Evolutionary conservation across 768 basidiomycete species (phyloP), one percentile per base, ranked within the genome.

Genomic region (Trametes coccinea): DNA sequence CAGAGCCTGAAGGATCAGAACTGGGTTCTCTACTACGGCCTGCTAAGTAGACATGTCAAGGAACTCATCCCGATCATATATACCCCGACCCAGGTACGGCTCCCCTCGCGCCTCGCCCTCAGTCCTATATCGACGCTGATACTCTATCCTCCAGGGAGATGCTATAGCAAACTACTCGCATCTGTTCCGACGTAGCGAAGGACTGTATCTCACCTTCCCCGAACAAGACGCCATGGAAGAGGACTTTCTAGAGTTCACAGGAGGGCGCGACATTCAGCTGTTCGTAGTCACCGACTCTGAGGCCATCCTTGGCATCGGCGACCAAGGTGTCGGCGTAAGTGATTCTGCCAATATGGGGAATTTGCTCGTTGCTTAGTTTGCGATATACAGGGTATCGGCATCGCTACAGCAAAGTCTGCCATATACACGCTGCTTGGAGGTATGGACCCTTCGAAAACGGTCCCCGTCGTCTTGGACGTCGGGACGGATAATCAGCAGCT

Each of bases 131-230:
- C 22, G 22, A 22, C 22, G 22, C 22, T 22, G 22, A 22, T 22
- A 22, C 68, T 2, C 37, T 16, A 10, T 11, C 11, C 7, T 29
- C 46, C 16, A 92, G 84, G 90, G 88, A 4, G 88, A 92, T 49
- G 92, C 92, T 0, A 93, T 94, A 58, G 77, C 87, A 9, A 83
- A 89, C 59, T 95, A 94, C 71, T 94, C 92, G 0, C 89, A 92
- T 71, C 77, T 94, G 4, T 95, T 91, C 75, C 78, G 93, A 39
- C 76, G 89, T 54, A 85, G 87, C 57, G 89, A 93, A 67, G 92
- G 93, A 0, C 68, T 94, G 30, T 95, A 83, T 72, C 75, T 95
- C 9, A 81, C 85, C 1, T 86, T 85, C 62, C 75, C 82, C 0
- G 72, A 87, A 62, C 75, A 79, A 62, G 84, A 90, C 45, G 72